phyloP scores from a whole-genome alignment of 75 land plant species.

The Cupressus sempervirens region DNA sequence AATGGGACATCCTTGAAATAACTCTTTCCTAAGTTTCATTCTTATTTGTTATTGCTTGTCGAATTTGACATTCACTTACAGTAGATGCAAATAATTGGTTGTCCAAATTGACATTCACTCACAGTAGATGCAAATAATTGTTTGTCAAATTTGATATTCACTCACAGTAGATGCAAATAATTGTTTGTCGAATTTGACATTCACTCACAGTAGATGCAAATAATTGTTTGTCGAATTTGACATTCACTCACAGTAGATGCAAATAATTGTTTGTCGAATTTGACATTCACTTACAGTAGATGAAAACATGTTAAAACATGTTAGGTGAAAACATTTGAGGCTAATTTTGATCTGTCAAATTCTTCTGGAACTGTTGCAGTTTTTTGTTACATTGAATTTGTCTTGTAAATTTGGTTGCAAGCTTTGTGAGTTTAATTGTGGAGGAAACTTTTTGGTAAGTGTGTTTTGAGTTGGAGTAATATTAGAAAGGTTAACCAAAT shows the following conservation, averaged over 20 bases:
- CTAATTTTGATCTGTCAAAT: not conserved
- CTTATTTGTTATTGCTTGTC: not conserved
- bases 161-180: no score
- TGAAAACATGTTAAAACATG: not conserved
- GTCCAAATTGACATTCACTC: not conserved
- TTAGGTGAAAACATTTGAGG: not conserved
- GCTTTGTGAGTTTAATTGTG: no score
- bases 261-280: no score
- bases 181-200: not conserved
- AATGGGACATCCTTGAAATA: not conserved
- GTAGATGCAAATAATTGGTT: not conserved
- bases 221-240: not conserved
- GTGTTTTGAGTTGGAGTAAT: no score
- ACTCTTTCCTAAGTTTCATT: not conserved
- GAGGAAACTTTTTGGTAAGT: no score
- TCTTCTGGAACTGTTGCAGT: not conserved
- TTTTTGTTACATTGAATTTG: not conserved
- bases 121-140: not conserved
- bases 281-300: not conserved
- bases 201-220: not conserved
- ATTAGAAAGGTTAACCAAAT: no score
- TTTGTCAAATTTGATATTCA: not conserved
- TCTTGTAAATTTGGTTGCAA: no score
- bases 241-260: not conserved
- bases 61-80: not conserved